Conservation (phyloP, 2,329 filamentous ascomycete genomes). For the Colletotrichum ledebouriae region DNA sequence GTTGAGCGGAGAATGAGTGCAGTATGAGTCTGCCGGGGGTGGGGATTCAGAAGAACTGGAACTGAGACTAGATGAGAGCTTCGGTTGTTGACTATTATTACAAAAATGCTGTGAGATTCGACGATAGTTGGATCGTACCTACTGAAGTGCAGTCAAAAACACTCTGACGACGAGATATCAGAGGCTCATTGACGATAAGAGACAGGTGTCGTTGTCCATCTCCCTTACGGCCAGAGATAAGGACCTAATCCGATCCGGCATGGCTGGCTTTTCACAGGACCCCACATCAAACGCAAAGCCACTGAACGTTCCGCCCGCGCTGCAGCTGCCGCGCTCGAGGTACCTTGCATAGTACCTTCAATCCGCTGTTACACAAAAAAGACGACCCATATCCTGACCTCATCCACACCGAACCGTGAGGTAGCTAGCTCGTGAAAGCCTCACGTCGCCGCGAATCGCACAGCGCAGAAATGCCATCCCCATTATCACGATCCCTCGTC, state of each 20-base stretch:
- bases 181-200: conserved; percentile 19
- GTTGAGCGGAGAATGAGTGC: no score
- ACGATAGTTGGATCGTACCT: background rate
- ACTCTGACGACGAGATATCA: background rate
- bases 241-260: conserved; percentile 10
- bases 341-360: conserved; percentile 15
- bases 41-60: no score
- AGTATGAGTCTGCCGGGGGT: background rate
- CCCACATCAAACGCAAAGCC: conserved; percentile 16
- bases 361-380: conserved; percentile 10
- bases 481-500: conserved; percentile 22
- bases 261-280: background rate
- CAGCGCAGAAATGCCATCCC: conserved; percentile 24
- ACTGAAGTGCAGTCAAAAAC: background rate
- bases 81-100: no score
- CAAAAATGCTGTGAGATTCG: no score
- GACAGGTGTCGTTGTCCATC: conserved; percentile 38
- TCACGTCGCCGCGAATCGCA: background rate
- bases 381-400: conserved; percentile 35
- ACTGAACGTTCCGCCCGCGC: conserved; percentile 6
- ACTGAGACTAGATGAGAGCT: no score
- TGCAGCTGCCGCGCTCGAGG: conserved; percentile 22
- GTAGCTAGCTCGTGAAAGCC: conserved; percentile 8
- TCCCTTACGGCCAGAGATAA: conserved; percentile 23
- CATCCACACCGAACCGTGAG: background rate